Base-by-base conservation (phyloP, 169 alveolate species). In the Eimeria nieschulzi region DNA sequence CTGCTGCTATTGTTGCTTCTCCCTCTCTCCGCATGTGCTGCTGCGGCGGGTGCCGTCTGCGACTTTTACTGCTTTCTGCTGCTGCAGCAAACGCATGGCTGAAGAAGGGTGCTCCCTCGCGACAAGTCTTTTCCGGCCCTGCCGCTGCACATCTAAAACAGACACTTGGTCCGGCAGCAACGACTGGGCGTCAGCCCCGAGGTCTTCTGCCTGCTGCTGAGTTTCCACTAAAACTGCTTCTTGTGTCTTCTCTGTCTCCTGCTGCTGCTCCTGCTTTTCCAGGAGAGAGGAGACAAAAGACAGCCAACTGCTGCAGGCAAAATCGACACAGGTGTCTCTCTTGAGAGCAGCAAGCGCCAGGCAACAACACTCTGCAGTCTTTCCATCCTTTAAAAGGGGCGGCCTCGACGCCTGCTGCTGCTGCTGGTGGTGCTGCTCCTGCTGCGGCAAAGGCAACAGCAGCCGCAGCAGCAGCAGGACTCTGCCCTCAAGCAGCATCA, bases 241-340 rank as follows among this genome's bases (percentile, higher is more conserved):
- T 12, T 26, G 80, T n/a, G 21, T 7, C 64, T 75, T 17, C 17
- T 75, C 84, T n/a, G 66, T n/a, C 19, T 75, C 84, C 64, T 75
- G 84, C 66, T 46, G 84, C 83, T 75, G 83, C 83, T 17, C 25
- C 84, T 75, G 84, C 84, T 75, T 33, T 66, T 39, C 66, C 10
- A 25, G 64, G 9, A 75, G 23, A 46, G 84, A 10, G n/a, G 84
- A 46, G 23, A 75, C 53, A 6, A 25, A 64, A 39, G 25, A 12
- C n/a, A 53, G 17, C 84, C 84, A 75, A 64, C 64, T 75, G 61
- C 66, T 75, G 68, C 84, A 75, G 9, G n/a, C 13, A 13, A 8
- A 9, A 21, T 39, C 17, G n/a, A 75, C 66, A 75, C 61, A 39
- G 7, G 19, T 17, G 64, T 75, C 66, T 46, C 51, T 46, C 15